Conservation (phyloP, 192 early-diverging fungal genomes). For the Backusella tuberculispora region DNA sequence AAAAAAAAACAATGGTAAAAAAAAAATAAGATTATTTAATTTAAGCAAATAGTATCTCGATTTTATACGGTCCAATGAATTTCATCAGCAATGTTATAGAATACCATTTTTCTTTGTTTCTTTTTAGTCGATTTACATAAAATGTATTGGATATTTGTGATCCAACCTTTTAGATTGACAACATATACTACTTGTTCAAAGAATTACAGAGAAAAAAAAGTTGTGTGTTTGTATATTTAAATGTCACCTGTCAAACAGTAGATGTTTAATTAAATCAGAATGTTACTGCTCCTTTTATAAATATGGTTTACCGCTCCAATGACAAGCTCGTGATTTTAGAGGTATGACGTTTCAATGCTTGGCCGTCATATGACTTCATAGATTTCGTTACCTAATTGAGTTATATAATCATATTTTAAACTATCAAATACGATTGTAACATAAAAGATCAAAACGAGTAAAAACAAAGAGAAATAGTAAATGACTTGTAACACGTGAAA, state of each 20-base stretch:
- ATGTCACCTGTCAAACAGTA: background rate
- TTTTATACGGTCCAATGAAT: background rate
- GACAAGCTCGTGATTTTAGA: background rate
- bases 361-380: background rate
- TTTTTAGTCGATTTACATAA: background rate
- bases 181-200: no score
- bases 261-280: background rate
- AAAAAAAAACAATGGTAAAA: background rate
- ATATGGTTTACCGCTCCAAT: background rate
- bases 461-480: background rate
- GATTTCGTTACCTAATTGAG: background rate
- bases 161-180: no score
- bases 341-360: background rate
- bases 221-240: background rate
- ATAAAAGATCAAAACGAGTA: background rate
- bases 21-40: background rate
- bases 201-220: no score
- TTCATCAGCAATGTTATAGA: background rate
- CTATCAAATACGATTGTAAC: background rate
- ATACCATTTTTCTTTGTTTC: background rate
- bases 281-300: background rate
- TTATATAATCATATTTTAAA: background rate
- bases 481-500: constrained; percentile 1
- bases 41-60: background rate
- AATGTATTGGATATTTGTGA: background rate